phyloP scores from a whole-genome alignment of 1,284 basidiomycete species.

The Ganoderma leucocontextum region DNA sequence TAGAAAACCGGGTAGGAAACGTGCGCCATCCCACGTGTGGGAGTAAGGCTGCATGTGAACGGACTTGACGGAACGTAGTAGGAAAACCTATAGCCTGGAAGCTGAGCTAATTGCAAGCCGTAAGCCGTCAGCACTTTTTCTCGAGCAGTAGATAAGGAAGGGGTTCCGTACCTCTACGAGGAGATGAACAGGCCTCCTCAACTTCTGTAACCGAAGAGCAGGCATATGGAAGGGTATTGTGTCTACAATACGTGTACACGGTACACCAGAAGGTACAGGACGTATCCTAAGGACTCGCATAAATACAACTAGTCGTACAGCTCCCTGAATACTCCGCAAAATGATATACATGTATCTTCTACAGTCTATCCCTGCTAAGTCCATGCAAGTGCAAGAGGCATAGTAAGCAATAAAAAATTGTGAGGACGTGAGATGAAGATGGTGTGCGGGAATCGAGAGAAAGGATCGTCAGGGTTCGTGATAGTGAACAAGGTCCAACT shows the following conservation, averaged over 20 bases:
- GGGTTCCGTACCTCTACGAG: not conserved
- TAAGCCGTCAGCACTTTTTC: not conserved
- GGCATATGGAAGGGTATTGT: not conserved
- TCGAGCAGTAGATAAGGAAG: not conserved
- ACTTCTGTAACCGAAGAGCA: not conserved
- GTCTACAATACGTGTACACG: not conserved
- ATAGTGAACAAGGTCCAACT: slow-evolving; percentile 11
- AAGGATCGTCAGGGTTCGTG: slow-evolving; percentile 25
- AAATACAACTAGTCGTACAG: slow-evolving; percentile 25
- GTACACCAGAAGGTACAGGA: slow-evolving; percentile 9
- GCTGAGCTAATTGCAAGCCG: not conserved
- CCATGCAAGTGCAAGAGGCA: slow-evolving; percentile 23
- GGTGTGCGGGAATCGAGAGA: slow-evolving; percentile 8
- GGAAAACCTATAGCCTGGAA: not conserved
- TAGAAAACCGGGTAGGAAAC: not conserved
- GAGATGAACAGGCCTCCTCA: not conserved
- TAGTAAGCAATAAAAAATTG: slow-evolving; percentile 27
- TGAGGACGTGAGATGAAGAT: not conserved
- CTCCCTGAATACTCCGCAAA: slow-evolving; percentile 6
- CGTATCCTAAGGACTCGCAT: slow-evolving; percentile 11
- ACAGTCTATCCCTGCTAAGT: slow-evolving; percentile 21
- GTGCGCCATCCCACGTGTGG: slow-evolving; percentile 3
- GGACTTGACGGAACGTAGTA: not conserved
- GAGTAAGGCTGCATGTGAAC: not conserved
- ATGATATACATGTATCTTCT: slow-evolving; percentile 14